phyloP scores from a whole-genome alignment of 805 yeast genomes.

The Myxozyma nipponensis region DNA sequence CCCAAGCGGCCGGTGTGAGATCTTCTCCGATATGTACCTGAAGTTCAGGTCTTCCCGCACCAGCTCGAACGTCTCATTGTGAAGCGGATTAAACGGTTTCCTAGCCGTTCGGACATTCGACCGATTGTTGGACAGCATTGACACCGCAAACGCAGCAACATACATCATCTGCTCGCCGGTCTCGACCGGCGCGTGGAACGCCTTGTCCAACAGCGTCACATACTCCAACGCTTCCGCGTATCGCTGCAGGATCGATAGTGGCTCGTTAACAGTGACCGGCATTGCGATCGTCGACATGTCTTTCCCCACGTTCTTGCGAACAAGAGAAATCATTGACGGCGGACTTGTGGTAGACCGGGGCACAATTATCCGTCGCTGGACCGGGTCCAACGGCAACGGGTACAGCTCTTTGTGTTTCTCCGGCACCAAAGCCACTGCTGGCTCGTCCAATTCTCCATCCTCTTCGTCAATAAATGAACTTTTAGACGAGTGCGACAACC shows the following conservation, averaged over 20 bases:
- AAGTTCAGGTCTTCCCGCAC: constrained; percentile 79
- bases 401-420: constrained; percentile 7
- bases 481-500: constrained; percentile 6
- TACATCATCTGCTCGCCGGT: constrained; percentile 55
- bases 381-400: constrained; percentile 16
- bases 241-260: constrained; percentile 74
- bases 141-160: constrained; percentile 78
- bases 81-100: constrained; percentile 90
- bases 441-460: too few relatives aligned
- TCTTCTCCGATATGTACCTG: constrained; percentile 78
- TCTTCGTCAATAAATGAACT: neutral
- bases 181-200: constrained; percentile 46
- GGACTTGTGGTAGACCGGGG: constrained; percentile 51
- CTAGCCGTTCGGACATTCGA: constrained; percentile 71
- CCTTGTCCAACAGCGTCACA: constrained; percentile 58
- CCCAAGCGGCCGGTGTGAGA: constrained; percentile 79
- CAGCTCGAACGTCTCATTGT: constrained; percentile 90
- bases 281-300: constrained; percentile 75
- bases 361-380: constrained; percentile 15
- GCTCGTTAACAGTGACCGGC: constrained; percentile 95
- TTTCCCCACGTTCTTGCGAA: constrained; percentile 89
- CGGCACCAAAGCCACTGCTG: constrained; percentile 6
- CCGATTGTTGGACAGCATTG: constrained; percentile 65
- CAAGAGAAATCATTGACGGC: constrained; percentile 72
- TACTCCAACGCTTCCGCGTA: constrained; percentile 80